Conservation (phyloP, 306 rosid genomes). For the Malus orientalis region DNA sequence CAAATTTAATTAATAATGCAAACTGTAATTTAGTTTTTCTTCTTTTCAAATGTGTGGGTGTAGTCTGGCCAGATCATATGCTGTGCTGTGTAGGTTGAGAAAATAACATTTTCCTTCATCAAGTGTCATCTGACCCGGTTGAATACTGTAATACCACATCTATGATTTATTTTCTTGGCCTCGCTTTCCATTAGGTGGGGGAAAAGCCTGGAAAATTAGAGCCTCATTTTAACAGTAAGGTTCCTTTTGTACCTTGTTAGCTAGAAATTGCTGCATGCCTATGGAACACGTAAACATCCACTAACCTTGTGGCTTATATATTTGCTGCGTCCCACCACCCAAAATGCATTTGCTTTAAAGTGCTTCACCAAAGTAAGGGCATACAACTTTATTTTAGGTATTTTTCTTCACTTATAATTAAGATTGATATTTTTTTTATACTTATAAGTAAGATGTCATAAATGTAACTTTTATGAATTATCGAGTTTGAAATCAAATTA, state of each 20-base stretch:
- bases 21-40: background rate
- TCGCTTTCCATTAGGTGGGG: background rate
- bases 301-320: background rate
- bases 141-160: background rate
- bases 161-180: background rate
- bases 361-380: too few relatives aligned
- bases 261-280: background rate
- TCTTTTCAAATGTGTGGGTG: background rate
- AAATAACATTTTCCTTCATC: too few relatives aligned
- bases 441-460: too few relatives aligned
- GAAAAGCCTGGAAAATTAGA: background rate
- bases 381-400: too few relatives aligned
- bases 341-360: too few relatives aligned
- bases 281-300: background rate
- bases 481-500: too few relatives aligned
- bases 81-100: background rate
- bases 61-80: background rate
- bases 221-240: background rate
- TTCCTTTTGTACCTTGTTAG: background rate
- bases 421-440: too few relatives aligned
- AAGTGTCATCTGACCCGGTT: background rate
- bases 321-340: background rate
- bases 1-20: too few relatives aligned
- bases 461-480: too few relatives aligned
- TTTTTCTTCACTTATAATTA: too few relatives aligned